Conservation (phyloP, 352 stramenopile species). For the Globisporangium nodosum region DNA sequence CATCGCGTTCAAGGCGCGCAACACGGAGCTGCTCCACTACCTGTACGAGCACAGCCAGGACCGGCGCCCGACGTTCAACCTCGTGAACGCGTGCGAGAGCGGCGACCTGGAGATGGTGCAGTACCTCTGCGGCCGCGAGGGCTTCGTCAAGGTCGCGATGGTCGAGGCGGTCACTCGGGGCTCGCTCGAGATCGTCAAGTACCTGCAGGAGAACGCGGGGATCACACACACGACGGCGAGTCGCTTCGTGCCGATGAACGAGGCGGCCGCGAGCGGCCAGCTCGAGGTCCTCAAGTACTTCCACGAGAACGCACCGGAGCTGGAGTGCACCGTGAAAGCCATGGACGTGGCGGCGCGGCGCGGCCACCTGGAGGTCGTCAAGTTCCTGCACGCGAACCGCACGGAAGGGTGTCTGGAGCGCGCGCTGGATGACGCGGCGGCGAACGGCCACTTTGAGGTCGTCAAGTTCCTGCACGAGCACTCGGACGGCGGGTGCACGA, state of each 20-base stretch:
- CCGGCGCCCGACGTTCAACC: constrained; percentile 29
- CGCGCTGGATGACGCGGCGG: constrained; percentile 27
- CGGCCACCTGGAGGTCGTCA: constrained; percentile 25
- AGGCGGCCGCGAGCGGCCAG: constrained; percentile 28
- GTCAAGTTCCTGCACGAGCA: constrained; percentile 29
- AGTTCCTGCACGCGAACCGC: constrained; percentile 31
- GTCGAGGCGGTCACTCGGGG: constrained; percentile 36
- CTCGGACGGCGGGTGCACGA: constrained; percentile 35
- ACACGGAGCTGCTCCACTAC: constrained; percentile 41
- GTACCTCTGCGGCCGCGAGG: constrained; percentile 37
- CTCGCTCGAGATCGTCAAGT: constrained; percentile 40
- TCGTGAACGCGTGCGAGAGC: constrained; percentile 33
- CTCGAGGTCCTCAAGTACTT: constrained; percentile 29
- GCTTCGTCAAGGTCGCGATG: constrained; percentile 55
- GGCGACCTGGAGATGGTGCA: constrained; percentile 44
- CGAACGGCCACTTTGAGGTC: constrained; percentile 21
- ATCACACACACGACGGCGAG: constrained; percentile 40
- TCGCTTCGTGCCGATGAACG: constrained; percentile 39
- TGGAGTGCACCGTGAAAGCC: constrained; percentile 21
- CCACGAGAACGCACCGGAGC: constrained; percentile 19
- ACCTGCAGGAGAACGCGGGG: constrained; percentile 34
- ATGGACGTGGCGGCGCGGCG: constrained; percentile 25
- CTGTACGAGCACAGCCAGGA: constrained; percentile 49
- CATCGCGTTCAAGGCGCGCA: constrained; percentile 29
- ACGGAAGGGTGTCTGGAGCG: constrained; percentile 23